A percentile compares a stretch with the other conserved stretches of the same genome.
Conservation (phyloP, 148 eudicot species). For the Diospyros kaki region DNA sequence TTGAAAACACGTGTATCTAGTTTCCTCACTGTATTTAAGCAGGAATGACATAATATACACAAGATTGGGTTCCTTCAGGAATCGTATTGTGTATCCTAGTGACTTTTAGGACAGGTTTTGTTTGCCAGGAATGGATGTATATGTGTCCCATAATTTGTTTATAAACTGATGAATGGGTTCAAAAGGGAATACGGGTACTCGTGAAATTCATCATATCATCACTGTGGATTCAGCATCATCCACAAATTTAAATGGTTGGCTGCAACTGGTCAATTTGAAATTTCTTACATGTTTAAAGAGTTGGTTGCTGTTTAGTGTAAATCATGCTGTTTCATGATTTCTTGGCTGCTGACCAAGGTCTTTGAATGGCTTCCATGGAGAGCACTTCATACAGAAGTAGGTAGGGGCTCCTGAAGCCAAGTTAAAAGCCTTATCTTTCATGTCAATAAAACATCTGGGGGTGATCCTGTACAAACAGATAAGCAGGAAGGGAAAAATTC, state of each 20-base stretch:
- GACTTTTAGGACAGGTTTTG: neutral
- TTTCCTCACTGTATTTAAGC: too few species aligned
- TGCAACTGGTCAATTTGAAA: too few species aligned
- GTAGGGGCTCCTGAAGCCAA: neutral
- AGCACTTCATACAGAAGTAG: neutral
- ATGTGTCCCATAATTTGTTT: neutral
- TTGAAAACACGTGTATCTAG: neutral
- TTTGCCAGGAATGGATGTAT: neutral
- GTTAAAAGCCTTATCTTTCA: too few species aligned
- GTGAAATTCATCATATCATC: neutral
- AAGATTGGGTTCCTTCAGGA: neutral
- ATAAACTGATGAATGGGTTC: neutral
- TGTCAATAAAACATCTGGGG: too few species aligned
- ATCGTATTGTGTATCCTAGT: neutral
- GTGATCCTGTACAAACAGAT: too few species aligned
- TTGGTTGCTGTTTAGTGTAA: neutral
- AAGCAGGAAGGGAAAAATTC: too few species aligned
- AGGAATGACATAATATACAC: too few species aligned
- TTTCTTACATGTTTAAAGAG: neutral
- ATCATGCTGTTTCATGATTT: slow-evolving; percentile 6
- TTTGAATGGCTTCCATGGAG: neutral
- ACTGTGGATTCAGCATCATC: neutral
- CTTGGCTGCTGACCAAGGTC: neutral
- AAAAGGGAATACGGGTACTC: neutral
- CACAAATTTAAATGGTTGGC: neutral